Base-by-base conservation (phyloP, 1,284 basidiomycete genomes). In the Neonothopanus nambi region DNA sequence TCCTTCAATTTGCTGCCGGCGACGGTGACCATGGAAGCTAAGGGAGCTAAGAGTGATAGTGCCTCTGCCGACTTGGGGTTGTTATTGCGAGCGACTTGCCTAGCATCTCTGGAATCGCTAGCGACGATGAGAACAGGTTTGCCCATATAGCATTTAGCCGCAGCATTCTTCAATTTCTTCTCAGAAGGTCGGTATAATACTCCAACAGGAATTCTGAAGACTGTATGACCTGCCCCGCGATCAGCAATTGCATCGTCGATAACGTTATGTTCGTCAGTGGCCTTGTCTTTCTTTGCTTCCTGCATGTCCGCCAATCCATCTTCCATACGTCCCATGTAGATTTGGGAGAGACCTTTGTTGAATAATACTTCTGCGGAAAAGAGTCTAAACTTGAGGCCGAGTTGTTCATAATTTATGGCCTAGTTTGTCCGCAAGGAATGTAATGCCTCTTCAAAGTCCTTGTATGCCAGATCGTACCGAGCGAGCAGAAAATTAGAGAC, bases 181-280 rank as follows among this genome's bases (percentile, higher is more conserved):
- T 88, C 89, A 0, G 91, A 82, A 0, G 93, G 93, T 30, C 92
- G 82, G 69, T 93, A 96, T 11, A 96, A 75, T 3, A 94, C 79
- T 15, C 93, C 93, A 40, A 92, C 86, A 54, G 93, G 90, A 61
- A 94, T 90, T 60, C 85, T 87, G 71, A 92, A 93, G 12, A 93
- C 89, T 7, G 89, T 92, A 67, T 93, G 92, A 1, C 89, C 89
- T 56, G 87, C 81, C 1, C 91, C 92, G 49, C 77, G 76, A 63
- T 91, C 87, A 54, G 74, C 73, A 56, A 93, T 87, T 9, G 92
- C 93, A 64, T 95, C 93, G 67, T 94, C 91, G 57, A 96, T 95
- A 37, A 95, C 91, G 61, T 80, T 80, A 66, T 95, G 93, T 63
- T 93, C 91, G 12, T 84, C 78, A 2, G 85, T 91, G 5, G 79